Evolutionary conservation across 768 basidiomycete genomes (phyloP).

Genomic region (Lactarius deliciosus): DNA sequence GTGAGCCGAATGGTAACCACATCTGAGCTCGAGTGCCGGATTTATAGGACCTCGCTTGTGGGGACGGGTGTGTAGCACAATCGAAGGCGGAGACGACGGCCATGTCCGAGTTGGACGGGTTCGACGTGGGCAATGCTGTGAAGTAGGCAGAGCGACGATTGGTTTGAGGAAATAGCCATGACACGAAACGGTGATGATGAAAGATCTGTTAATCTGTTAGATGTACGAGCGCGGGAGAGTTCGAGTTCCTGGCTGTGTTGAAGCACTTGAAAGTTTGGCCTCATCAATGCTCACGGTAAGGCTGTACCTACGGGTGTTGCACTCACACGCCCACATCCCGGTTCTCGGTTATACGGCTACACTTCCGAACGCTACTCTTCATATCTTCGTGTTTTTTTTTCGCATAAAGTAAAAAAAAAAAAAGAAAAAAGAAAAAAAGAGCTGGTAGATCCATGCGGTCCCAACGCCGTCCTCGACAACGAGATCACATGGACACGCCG

Average conservation of each 20-base stretch:
- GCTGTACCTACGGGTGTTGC: not conserved
- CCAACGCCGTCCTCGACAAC: not conserved
- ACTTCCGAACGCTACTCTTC: not conserved
- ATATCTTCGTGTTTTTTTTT: not conserved
- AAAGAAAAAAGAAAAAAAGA: not conserved
- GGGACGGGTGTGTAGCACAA: slow-evolving; percentile 10
- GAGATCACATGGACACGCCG: not conserved
- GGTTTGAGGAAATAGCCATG: not conserved
- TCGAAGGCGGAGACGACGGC: slow-evolving; percentile 14
- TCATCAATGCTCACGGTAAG: slow-evolving; percentile 2
- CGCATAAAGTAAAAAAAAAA: not conserved
- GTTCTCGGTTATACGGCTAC: not conserved
- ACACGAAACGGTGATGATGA: slow-evolving; percentile 21
- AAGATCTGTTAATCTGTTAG: slow-evolving; percentile 9
- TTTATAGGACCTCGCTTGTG: slow-evolving; percentile 26
- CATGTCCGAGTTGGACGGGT: slow-evolving; percentile 20
- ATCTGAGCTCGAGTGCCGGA: slow-evolving; percentile 1
- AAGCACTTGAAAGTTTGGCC: not conserved
- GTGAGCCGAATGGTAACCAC: slow-evolving; percentile 12
- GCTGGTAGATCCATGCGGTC: not conserved
- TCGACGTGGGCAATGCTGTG: slow-evolving; percentile 5
- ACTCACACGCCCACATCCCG: not conserved
- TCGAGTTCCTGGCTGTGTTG: slow-evolving; percentile 9
- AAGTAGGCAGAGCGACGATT: slow-evolving; percentile 9
- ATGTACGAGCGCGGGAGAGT: not conserved